Conservation (phyloP, 2,329 filamentous ascomycete genomes). For the Cladosporium sp. region DNA sequence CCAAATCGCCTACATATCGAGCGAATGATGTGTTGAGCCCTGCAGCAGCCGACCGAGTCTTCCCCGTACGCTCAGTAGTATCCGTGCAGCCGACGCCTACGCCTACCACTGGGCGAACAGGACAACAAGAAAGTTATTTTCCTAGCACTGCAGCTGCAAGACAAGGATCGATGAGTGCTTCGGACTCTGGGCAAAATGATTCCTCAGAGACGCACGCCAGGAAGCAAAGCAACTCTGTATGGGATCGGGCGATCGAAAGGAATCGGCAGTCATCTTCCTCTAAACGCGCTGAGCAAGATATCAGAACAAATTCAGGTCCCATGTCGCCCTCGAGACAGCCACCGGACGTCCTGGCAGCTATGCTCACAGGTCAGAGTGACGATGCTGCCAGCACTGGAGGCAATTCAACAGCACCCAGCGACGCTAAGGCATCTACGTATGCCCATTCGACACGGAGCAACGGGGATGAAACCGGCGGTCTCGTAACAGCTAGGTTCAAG, state of each 20-base stretch:
- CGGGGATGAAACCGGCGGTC: slow-evolving; percentile 40
- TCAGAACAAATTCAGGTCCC: neutral
- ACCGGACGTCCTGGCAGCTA: slow-evolving; percentile 10
- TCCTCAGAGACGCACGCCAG: neutral
- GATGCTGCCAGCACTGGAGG: slow-evolving; percentile 18
- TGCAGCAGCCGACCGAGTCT: slow-evolving; percentile 59
- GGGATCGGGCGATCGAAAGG: neutral
- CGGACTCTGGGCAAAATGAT: neutral
- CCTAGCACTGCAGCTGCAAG: slow-evolving; percentile 11
- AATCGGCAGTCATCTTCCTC: neutral
- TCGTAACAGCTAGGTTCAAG: slow-evolving; percentile 71
- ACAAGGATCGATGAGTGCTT: neutral
- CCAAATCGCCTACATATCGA: neutral
- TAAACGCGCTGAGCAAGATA: neutral
- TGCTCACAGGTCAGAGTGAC: slow-evolving; percentile 14
- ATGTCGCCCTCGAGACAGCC: neutral
- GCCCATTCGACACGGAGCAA: slow-evolving; percentile 33
- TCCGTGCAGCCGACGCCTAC: slow-evolving; percentile 59
- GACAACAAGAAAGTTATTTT: slow-evolving; percentile 34
- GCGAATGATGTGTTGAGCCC: slow-evolving; percentile 35
- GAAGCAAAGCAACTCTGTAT: neutral
- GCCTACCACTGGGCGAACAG: neutral
- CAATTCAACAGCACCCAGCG: slow-evolving; percentile 18
- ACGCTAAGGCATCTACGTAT: neutral
- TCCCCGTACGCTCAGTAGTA: slow-evolving; percentile 76